phyloP scores from a whole-genome alignment of 2,329 filamentous ascomycete species.

The Cryoendolithus antarcticus region DNA sequence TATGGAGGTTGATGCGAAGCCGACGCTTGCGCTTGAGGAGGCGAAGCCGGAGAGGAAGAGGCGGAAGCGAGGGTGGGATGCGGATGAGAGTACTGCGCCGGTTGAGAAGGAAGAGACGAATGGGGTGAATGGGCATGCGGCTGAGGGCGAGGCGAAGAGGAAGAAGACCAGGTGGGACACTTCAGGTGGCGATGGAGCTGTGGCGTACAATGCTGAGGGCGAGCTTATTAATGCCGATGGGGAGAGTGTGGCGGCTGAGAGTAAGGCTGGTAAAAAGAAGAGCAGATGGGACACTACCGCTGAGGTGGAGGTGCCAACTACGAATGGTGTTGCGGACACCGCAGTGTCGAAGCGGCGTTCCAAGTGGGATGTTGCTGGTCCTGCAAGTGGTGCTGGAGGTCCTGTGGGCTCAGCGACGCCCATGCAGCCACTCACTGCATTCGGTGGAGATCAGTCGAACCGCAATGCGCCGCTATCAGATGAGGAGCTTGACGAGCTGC shows the following conservation, averaged over 20 bases:
- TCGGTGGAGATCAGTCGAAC: conserved; percentile 68
- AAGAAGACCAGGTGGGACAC: conserved; percentile 95
- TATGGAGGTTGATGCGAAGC: conserved; percentile 53
- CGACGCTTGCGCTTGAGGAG: conserved; percentile 55
- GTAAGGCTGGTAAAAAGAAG: conserved; percentile 45
- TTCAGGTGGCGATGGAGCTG: conserved; percentile 33
- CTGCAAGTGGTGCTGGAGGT: conserved; percentile 48
- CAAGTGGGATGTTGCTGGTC: conserved; percentile 84
- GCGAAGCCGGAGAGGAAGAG: conserved; percentile 58
- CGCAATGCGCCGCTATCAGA: conserved; percentile 78
- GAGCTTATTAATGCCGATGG: conserved; percentile 13
- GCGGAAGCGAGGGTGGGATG: conserved; percentile 38
- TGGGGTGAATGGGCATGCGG: conserved; percentile 35
- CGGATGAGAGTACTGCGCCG: conserved; percentile 22
- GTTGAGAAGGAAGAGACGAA: conserved; percentile 58
- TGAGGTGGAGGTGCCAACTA: conserved; percentile 33
- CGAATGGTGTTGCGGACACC: conserved; percentile 38
- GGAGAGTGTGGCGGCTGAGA: conserved; percentile 24
- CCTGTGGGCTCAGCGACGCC: conserved; percentile 60
- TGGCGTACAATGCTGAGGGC: conserved; percentile 27
- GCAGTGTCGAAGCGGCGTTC: conserved; percentile 58
- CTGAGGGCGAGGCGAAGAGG: conserved; percentile 49
- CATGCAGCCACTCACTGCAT: conserved; percentile 47
- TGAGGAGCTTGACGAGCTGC: conserved; percentile 83
- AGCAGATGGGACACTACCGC: conserved; percentile 84